Evolutionary conservation across 164 flowering plant species (phyloP).

Genomic region (Stephania japonica): DNA sequence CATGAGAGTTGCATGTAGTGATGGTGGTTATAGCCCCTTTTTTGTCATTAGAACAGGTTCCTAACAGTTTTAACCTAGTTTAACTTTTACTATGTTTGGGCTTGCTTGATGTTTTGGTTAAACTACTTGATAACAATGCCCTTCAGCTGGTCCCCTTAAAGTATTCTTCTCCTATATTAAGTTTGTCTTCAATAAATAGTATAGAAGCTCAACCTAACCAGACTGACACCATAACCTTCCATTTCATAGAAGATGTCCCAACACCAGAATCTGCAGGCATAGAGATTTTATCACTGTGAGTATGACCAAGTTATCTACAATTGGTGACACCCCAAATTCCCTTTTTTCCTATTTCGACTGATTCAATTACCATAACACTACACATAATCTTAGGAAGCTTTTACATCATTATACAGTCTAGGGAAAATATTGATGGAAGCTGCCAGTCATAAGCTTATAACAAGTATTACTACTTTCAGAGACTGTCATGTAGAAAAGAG

Average conservation of each 20-base stretch:
- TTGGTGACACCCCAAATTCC: neutral
- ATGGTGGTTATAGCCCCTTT: neutral
- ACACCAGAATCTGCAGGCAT: neutral
- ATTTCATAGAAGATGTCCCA: neutral
- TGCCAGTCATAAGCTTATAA: too few relatives aligned
- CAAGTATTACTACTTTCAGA: neutral
- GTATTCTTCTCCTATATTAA: neutral
- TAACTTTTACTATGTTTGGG: neutral
- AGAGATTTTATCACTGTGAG: neutral
- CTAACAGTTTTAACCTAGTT: neutral
- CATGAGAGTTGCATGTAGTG: neutral
- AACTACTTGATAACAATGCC: too few relatives aligned
- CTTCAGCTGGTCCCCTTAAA: too few relatives aligned
- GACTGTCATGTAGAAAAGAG: slow-evolving; percentile 5
- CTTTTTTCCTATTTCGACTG: neutral
- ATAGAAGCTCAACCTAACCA: neutral
- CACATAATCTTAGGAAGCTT: neutral
- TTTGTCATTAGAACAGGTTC: neutral
- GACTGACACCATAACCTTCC: neutral
- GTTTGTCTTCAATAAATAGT: neutral
- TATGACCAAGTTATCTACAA: too few relatives aligned
- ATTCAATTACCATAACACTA: neutral
- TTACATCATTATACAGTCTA: too few relatives aligned
- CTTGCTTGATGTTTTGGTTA: neutral
- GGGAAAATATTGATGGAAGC: too few relatives aligned